phyloP scores from a whole-genome alignment of 2,329 filamentous ascomycete species.

The Epicoccum nigrum region DNA sequence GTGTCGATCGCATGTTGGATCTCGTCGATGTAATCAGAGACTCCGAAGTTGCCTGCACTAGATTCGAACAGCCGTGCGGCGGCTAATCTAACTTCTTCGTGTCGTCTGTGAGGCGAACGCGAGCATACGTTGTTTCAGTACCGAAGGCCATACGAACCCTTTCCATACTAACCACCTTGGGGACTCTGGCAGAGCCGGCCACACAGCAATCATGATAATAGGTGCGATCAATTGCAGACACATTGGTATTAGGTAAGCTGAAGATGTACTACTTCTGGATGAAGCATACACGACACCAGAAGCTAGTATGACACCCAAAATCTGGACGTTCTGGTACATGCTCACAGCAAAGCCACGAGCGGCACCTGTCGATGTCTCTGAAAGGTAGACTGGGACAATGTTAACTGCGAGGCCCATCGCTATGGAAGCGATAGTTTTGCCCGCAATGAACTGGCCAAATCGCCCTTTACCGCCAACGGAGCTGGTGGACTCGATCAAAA shows the following conservation, averaged over 20 bases:
- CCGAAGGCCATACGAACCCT: no score
- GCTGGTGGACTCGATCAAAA: not conserved
- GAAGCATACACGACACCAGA: not conserved
- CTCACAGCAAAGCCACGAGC: not conserved
- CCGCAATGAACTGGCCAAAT: not conserved
- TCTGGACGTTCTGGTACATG: not conserved
- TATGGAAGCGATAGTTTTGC: not conserved
- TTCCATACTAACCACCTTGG: no score
- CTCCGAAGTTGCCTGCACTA: no score
- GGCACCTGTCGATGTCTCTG: not conserved
- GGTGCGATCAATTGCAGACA: not conserved
- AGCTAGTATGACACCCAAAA: not conserved
- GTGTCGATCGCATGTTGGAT: no score
- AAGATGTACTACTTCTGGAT: not conserved
- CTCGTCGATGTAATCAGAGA: no score
- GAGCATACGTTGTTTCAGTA: no score
- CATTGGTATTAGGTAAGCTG: not conserved
- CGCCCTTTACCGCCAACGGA: not conserved
- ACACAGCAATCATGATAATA: no score
- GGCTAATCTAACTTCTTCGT: no score
- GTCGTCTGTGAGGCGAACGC: no score
- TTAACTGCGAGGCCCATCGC: not conserved
- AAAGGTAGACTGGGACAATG: not conserved
- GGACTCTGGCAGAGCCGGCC: no score
- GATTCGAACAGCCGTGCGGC: no score